Base-by-base conservation (phyloP, 805 yeast genomes). In the Torulaspora maleeae region DNA sequence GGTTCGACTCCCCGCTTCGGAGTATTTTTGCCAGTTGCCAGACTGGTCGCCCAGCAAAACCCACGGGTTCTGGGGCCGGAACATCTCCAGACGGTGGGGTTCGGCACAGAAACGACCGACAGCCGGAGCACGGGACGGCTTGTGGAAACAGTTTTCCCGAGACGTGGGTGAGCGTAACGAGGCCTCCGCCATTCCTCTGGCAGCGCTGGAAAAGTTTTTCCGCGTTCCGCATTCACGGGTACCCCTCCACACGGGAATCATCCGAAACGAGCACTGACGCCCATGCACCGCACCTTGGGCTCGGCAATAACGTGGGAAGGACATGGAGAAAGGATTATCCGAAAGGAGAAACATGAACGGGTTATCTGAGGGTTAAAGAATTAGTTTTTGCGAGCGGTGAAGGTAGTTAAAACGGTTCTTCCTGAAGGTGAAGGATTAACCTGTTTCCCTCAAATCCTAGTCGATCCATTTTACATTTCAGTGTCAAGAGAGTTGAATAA, bases 1-100 rank as follows among this genome's bases (percentile, higher is more conserved):
- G 67, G 67, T 62, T 62, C 67, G 60, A 62, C 65, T 62, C 67
- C 67, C 67, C 61, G 66, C 58, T 52, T 61, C 66, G 66, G 66
- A 61, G 59, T 22, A 1, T 16, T 17, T n/a, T 33, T 16, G 36
- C 25, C 25, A 22, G 2, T 6, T 6, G 2, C 8, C 2, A 22
- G 10, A 6, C 20, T 4, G 20, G 20, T 4, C 20, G 4, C 20
- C 20, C 20, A 19, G 20, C 20, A 19, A 19, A 17, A n/a, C 20
- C 35, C 20, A 15, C 25, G 35, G 27, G n/a, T 10, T 8, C 27
- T 27, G 41, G 35, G 17, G 34, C 35, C 41, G 41, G 41, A 38
- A 38, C 34, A 38, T 28, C 41, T 32, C 29, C 34, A 13, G 33
- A 22, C 35, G 3, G 35, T 19, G 12, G 20, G 20, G 19, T 9